Evolutionary conservation across 1,139 yeast genomes (phyloP), one percentile per base, ranked within the genome.

Genomic region (Entelexis paramagnoliae): DNA sequence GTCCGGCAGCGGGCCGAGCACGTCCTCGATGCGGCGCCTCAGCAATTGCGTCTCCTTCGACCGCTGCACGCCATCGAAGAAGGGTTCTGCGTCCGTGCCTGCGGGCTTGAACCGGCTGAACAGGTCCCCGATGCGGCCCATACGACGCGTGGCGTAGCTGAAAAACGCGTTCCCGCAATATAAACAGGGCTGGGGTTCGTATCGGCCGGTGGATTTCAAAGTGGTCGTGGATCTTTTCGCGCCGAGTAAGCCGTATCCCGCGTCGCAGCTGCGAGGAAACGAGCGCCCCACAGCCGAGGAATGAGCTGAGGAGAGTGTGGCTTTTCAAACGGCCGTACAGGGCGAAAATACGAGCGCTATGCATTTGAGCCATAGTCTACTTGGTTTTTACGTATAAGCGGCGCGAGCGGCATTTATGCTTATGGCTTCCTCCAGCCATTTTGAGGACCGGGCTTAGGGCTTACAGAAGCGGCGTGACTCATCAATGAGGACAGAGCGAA

Each of bases 1-100:
- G 16, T 55, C 59, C 29, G 50, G 33, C 20, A 63, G 39, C 1
- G 58, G 55, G 2, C 68, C 68, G 9, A 65, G 52, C 9, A 65
- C 56, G 8, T 62, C 59, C 58, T 56, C 60, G 4, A 65, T 57
- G 38, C 58, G 56, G 2, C 39, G 14, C 19, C 59, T 50, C 35
- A 64, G 54, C 29, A 20, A 36, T 11, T 32, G 16, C 6, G 45
- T 33, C 2, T 29, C 19, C 13, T n/a, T 26, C 13, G 39, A 26
- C 9, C 40, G 42, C 2, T 39, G 38, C 32, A 46, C 30, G 8
- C 14, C 13, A 7, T 51, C 53, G 48, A 56, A 56, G 19, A 56
- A 56, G n/a, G 55, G 42, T 13, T 50, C 48, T 1, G 35, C 19
- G 11, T 35, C 35, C 2, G 48, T 8, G 11, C 34, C 45, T 4